Percentiles rank a stretch among this genome's conserved stretches.
phyloP scores from a whole-genome alignment of 495 filamentous ascomycete species.

The Penicillium manginii region DNA sequence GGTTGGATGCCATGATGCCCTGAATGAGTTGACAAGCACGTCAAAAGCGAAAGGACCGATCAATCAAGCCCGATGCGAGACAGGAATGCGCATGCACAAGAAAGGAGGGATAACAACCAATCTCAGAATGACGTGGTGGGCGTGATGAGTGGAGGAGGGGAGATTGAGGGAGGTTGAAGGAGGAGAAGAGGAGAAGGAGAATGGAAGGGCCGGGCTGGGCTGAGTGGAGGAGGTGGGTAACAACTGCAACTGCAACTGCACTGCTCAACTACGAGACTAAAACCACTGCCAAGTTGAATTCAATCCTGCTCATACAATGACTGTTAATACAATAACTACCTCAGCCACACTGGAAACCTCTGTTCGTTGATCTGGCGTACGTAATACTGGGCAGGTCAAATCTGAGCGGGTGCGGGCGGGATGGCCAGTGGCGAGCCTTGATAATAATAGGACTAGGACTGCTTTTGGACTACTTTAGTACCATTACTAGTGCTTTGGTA shows the following conservation, averaged over 20 bases:
- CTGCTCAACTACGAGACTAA: not conserved
- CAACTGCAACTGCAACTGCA: no score
- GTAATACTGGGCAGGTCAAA: constrained; percentile 15
- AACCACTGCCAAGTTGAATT: not conserved
- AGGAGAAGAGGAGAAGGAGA: constrained; percentile 26
- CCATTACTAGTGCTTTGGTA: no score
- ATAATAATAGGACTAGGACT: constrained; percentile 13
- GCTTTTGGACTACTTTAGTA: not conserved
- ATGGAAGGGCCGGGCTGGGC: constrained; percentile 25
- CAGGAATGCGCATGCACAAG: constrained; percentile 48
- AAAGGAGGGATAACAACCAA: constrained; percentile 16
- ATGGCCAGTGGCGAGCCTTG: constrained; percentile 17
- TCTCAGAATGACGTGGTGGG: constrained; percentile 18
- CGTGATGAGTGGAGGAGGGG: constrained; percentile 12
- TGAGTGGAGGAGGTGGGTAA: not conserved
- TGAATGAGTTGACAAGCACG: constrained; percentile 36
- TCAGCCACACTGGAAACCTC: constrained; percentile 3
- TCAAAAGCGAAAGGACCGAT: constrained; percentile 44
- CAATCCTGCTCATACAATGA: no score
- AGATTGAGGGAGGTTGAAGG: constrained; percentile 21
- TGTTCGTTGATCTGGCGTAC: constrained; percentile 9
- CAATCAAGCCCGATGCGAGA: constrained; percentile 43
- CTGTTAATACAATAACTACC: not conserved
- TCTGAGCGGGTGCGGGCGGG: constrained; percentile 21
- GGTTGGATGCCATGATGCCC: constrained; percentile 59